Evolutionary conservation across 257 asterid genomes (phyloP).

Genomic region (Eustoma russellianum): DNA sequence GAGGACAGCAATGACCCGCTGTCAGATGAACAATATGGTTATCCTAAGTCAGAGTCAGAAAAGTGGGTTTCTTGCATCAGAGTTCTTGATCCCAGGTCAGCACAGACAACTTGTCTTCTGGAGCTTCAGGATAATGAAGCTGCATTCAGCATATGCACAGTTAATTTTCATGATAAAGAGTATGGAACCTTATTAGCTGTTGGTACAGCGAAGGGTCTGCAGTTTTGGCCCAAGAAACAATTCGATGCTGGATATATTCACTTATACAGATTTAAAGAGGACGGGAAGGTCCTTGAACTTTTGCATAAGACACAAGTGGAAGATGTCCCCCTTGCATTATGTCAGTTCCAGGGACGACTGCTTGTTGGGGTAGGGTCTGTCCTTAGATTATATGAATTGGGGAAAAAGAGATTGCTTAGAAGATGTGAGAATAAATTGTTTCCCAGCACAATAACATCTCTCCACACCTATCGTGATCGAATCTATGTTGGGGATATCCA

Average conservation of each 20-base stretch:
- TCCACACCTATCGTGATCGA: slow-evolving; percentile 91
- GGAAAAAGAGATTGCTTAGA: slow-evolving; percentile 78
- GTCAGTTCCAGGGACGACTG: slow-evolving; percentile 93
- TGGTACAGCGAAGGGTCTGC: slow-evolving; percentile 96
- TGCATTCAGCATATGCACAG: slow-evolving; percentile 94
- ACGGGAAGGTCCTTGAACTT: slow-evolving; percentile 87
- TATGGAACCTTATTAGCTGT: slow-evolving; percentile 92
- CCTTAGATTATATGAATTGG: slow-evolving; percentile 93
- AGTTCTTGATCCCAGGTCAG: slow-evolving; percentile 83
- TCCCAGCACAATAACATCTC: slow-evolving; percentile 77
- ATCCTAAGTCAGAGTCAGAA: slow-evolving; percentile 89
- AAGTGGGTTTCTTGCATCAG: slow-evolving; percentile 98
- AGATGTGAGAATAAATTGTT: slow-evolving; percentile 95
- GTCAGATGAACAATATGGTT: slow-evolving; percentile 95
- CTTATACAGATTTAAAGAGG: slow-evolving; percentile 92
- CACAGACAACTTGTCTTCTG: slow-evolving; percentile 78
- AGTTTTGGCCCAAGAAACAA: slow-evolving; percentile 81
- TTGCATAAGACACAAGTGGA: slow-evolving; percentile 98
- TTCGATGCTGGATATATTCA: slow-evolving; percentile 87
- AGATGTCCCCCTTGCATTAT: slow-evolving; percentile 87
- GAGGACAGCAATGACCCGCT: slow-evolving; percentile 76
- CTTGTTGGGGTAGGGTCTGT: slow-evolving; percentile 90
- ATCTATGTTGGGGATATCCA: slow-evolving; percentile 99
- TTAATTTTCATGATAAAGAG: slow-evolving; percentile 91
- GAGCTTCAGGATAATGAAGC: slow-evolving; percentile 99